Evolutionary conservation across 768 basidiomycete species (phyloP).

Genomic region (Tricholoma saponaceum): DNA sequence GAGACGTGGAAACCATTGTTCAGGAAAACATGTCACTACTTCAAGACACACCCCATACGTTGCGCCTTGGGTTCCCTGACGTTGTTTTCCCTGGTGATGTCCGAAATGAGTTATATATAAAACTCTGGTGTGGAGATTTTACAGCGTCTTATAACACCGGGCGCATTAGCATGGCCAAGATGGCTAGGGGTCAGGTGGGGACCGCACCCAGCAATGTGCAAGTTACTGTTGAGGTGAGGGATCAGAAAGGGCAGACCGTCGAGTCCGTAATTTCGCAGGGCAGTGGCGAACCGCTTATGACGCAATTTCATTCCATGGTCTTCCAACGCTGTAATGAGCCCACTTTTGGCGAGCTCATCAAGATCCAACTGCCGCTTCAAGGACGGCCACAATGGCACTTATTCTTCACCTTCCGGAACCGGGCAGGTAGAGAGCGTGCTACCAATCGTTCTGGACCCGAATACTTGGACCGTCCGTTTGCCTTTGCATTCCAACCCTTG

Average conservation of each 20-base stretch:
- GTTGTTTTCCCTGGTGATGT: slow-evolving; percentile 90
- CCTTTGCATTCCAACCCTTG: slow-evolving; percentile 89
- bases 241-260: slow-evolving; percentile 62
- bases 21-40: slow-evolving; percentile 83
- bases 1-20: slow-evolving; percentile 70
- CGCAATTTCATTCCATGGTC: slow-evolving; percentile 87
- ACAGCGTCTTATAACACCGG: slow-evolving; percentile 44
- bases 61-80: slow-evolving; percentile 91
- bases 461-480: slow-evolving; percentile 71
- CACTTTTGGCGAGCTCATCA: slow-evolving; percentile 91
- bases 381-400: slow-evolving; percentile 80
- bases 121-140: slow-evolving; percentile 94
- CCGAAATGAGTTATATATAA: slow-evolving; percentile 96
- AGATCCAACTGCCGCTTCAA: slow-evolving; percentile 69
- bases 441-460: slow-evolving; percentile 34
- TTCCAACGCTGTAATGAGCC: slow-evolving; percentile 86
- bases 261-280: slow-evolving; percentile 78
- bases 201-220: slow-evolving; percentile 69
- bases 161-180: slow-evolving; percentile 56
- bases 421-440: slow-evolving; percentile 46
- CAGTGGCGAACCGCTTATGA: slow-evolving; percentile 76
- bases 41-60: slow-evolving; percentile 75
- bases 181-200: slow-evolving; percentile 55
- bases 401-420: slow-evolving; percentile 91
- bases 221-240: slow-evolving; percentile 85